Conservation (phyloP, 1,284 basidiomycete species). For the Malassezia dermatis region DNA sequence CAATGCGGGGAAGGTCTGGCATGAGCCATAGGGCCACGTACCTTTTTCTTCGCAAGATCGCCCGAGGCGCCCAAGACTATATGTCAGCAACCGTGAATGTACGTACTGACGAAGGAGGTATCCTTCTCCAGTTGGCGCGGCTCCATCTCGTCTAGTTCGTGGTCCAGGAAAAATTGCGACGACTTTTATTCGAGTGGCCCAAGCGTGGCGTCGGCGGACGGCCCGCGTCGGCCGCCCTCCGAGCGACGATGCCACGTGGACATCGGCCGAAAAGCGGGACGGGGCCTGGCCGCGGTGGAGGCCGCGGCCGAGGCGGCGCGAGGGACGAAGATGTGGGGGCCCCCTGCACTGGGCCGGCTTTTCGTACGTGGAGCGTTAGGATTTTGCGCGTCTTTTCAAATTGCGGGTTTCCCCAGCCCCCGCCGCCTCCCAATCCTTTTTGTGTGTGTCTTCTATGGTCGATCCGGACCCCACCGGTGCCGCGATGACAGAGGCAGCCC, state of each 20-base stretch:
- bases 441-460: neutral
- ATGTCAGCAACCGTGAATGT: neutral
- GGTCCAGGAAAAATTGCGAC: neutral
- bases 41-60: slow-evolving; percentile 98
- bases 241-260: neutral
- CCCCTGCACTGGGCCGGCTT: neutral
- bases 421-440: neutral
- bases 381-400: neutral
- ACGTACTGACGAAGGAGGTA: slow-evolving; percentile 42
- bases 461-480: neutral
- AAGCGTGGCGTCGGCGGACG: neutral
- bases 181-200: neutral
- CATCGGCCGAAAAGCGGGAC: neutral
- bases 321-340: neutral
- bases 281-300: neutral
- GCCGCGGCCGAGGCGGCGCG: neutral
- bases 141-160: neutral
- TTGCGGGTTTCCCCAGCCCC: neutral
- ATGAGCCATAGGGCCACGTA: slow-evolving; percentile 35
- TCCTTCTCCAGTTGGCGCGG: slow-evolving; percentile 25
- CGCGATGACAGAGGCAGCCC: neutral
- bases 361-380: neutral
- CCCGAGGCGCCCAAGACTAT: slow-evolving; percentile 90
- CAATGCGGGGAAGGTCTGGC: slow-evolving; percentile 42
- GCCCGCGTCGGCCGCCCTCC: neutral